Evolutionary conservation across 306 rosid genomes (phyloP), one percentile per base, ranked within the genome.

Genomic region (Quercus berberidifolia): DNA sequence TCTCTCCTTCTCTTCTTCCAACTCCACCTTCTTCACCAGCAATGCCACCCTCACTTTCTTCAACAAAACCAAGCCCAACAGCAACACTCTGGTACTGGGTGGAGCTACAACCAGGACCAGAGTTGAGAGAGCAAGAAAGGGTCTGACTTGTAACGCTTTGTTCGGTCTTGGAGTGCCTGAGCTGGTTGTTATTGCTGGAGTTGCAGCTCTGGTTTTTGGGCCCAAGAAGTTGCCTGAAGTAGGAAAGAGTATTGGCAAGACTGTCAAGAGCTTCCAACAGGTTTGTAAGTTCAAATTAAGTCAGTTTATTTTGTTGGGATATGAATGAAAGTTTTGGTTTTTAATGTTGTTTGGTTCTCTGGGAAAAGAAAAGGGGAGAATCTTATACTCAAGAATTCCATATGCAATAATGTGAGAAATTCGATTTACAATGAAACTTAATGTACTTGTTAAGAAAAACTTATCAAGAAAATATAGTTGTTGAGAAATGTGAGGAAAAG

Each of bases 201-300:
- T 95, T 14, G 99, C 92, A 1, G 99, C 96, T 63, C 77, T 93
- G 76, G 97, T 93, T 74, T 95, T 95, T 79, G 99, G 98, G 11
- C 99, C 99, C 25, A 95, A 89, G 90, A 83, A 95, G 83, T 81
- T 95, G 81, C 99, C 99, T 1, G 99, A 95, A 84, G 92, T 95
- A 1, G 99, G 99, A n/a, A 91, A 87, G 80, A 93, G 97, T 82
- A 91, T 95, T 59, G 99, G 98, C 81, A 93, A 91, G 87, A 95
- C 98, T 25, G 88, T 95, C 52, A 95, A 93, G 86, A 93, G 98
- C 94, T 95, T 95, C 85, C 99, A 95, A 75, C 98, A 93, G 98
- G 99, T 92, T 64, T 64, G 70, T 69, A 8, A 28, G 30, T 63
- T 58, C n/a, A 28, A 19, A 31, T 46, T 21, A 23, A n/a, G 21